Evolutionary conservation across 129 eudicot species (phyloP), one percentile per base, ranked within the genome.

Genomic region (Ambrosia artemisiifolia): DNA sequence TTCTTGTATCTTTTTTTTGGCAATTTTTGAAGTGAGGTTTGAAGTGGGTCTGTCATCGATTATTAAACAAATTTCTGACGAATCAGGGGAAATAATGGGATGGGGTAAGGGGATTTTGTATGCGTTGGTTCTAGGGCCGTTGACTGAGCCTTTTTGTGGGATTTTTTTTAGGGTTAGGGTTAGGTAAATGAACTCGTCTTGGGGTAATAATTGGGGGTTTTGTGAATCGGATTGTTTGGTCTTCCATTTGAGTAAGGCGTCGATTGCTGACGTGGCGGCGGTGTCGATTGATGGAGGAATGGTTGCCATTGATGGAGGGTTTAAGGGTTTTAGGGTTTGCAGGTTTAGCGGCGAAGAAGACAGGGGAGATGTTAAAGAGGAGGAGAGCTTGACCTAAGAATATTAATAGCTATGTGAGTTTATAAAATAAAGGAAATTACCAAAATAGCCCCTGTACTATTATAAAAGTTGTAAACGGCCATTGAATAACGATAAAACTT

Each of bases 91-190:
- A 14, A 78, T 12, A 5, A 90, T 66, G 20, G 91, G 85, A 77
- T 90, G 84, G 0, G 99, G 86, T 17, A 90, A 82, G 0, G 97
- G 89, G 83, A 95, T 69, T 79, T 83, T 84, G 78, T 75, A 60
- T 42, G 99, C 87, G 74, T 81, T 90, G 2, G 84, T 83, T 70
- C 90, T 80, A 3, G 48, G 59, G 7, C 75, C 75, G 11, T 59
- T 44, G 20, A 44, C 2, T 8, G 43, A 65, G 2, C 76, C 61
- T 20, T 88, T 86, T 6, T 83, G 70, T 0, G 99, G 99, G 80
- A 90, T 94, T 75, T 90, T 90, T 65, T 83, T 84, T 56, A 90
- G 95, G 7, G 98, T 90, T 16, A 94, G 73, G 43, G 74, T 73
- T 0, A 94, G 79, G 77, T 94, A 94, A 34, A 90, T 40, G 85